A percentile compares a stretch with the other conserved stretches of the same genome.
These are phyloP conservation scores for Aspergillus caelatus DNA, from an alignment of 2,329 filamentous ascomycete genomes.

Conservation along the genomic window DNA sequence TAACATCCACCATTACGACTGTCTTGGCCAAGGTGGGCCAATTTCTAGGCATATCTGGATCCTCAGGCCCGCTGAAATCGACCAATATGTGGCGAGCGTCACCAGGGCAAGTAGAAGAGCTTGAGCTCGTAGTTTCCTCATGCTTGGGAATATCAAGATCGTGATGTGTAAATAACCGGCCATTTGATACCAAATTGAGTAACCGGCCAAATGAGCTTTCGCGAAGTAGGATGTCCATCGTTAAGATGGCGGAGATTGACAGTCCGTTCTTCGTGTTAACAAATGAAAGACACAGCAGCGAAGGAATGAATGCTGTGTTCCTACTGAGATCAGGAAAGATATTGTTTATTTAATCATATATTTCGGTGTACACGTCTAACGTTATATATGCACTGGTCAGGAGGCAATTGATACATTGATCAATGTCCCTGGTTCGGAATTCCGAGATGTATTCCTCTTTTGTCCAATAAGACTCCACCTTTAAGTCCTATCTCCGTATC, in stretches of 20 bases:
- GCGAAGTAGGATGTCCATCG: background rate
- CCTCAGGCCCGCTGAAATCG: background rate
- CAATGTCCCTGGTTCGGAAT: background rate
- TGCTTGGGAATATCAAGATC: background rate
- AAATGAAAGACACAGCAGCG: background rate
- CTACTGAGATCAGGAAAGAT: rapidly evolving
- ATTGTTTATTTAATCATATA: background rate
- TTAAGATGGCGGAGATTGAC: background rate
- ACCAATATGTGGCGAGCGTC: background rate
- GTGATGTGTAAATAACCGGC: background rate
- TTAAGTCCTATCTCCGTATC: background rate
- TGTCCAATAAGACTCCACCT: background rate
- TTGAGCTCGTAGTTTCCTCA: background rate
- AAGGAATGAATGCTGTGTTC: background rate
- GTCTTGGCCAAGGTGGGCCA: background rate
- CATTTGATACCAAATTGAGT: background rate
- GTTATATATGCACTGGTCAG: background rate
- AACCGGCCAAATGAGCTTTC: background rate
- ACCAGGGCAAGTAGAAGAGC: background rate
- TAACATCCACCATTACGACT: background rate
- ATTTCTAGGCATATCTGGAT: slow-evolving; percentile 5
- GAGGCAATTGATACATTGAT: background rate
- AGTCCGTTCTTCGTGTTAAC: background rate
- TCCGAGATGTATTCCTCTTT: background rate
- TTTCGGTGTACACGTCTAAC: background rate